A percentile compares a stretch with the other conserved stretches of the same genome.
Conservation (phyloP, 2,329 filamentous ascomycete species). For the Fusarium kyushuense region DNA sequence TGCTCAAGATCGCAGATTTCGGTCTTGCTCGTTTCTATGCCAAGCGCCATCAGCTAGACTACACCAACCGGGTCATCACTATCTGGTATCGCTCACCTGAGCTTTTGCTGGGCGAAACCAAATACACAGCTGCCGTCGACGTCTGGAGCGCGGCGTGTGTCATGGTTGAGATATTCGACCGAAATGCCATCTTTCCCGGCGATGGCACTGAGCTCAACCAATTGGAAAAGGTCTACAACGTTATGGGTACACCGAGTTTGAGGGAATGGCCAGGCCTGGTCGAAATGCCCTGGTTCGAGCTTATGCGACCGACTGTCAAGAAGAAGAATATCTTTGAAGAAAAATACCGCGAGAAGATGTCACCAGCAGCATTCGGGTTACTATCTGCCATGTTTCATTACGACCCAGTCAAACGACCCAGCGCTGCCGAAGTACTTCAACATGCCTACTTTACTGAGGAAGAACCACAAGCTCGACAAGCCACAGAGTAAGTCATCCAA, state of each 20-base stretch:
- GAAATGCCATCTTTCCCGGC: slow-evolving; percentile 92
- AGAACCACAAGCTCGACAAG: slow-evolving; percentile 80
- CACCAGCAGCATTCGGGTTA: slow-evolving; percentile 84
- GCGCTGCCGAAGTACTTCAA: slow-evolving; percentile 83
- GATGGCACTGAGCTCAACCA: slow-evolving; percentile 97
- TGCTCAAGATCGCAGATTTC: slow-evolving; percentile 95
- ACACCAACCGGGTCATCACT: slow-evolving; percentile 98
- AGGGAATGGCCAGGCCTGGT: slow-evolving; percentile 88
- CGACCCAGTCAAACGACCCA: slow-evolving; percentile 85
- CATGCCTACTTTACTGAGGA: slow-evolving; percentile 91
- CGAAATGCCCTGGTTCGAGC: slow-evolving; percentile 98
- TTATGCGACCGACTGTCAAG: slow-evolving; percentile 82
- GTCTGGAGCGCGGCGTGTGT: slow-evolving; percentile 99
- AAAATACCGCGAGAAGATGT: slow-evolving; percentile 82
- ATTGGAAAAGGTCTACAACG: slow-evolving; percentile 94
- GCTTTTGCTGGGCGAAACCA: slow-evolving; percentile 88
- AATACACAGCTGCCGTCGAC: slow-evolving; percentile 90
- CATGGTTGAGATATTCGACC: slow-evolving; percentile 94
- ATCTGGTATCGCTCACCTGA: slow-evolving; percentile 90
- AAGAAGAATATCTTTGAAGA: slow-evolving; percentile 82
- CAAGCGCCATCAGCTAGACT: slow-evolving; percentile 90
- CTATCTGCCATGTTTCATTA: slow-evolving; percentile 88
- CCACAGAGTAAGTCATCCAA: slow-evolving; percentile 76
- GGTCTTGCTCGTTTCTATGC: slow-evolving; percentile 96
- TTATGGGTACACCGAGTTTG: slow-evolving; percentile 88